phyloP scores from a whole-genome alignment of 352 stramenopile species.

The Pythium myriotylum region DNA sequence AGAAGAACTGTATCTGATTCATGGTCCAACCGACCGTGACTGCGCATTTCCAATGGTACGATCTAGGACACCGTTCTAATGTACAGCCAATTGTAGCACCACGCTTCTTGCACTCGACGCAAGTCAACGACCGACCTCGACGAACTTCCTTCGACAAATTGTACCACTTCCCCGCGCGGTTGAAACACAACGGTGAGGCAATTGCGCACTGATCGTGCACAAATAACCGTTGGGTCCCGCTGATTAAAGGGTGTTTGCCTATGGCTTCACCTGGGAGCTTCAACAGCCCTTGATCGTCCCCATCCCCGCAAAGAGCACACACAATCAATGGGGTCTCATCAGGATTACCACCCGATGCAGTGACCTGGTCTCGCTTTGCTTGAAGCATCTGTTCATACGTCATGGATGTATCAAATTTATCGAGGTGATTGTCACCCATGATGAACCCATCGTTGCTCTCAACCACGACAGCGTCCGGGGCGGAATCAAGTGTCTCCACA shows the following conservation, averaged over 20 bases:
- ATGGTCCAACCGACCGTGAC: conserved; percentile 69
- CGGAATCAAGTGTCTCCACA: conserved; percentile 27
- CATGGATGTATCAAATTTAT: conserved; percentile 72
- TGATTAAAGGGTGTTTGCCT: conserved; percentile 72
- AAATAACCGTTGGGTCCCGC: conserved; percentile 70
- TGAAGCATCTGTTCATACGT: conserved; percentile 73
- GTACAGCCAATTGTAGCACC: conserved; percentile 83
- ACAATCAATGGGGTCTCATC: conserved; percentile 49
- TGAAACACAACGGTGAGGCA: conserved; percentile 82
- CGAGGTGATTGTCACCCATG: conserved; percentile 79
- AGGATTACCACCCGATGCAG: conserved; percentile 27
- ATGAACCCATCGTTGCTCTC: conserved; percentile 85
- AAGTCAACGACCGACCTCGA: conserved; percentile 65
- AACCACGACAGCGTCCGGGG: conserved; percentile 55
- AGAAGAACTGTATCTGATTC: conserved; percentile 86
- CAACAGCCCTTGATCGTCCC: conserved; percentile 69
- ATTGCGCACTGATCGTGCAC: conserved; percentile 88
- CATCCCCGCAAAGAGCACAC: conserved; percentile 79
- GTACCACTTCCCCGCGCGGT: conserved; percentile 76
- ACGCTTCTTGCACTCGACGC: conserved; percentile 67
- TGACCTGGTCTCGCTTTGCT: conserved; percentile 45
- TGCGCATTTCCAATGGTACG: conserved; percentile 86
- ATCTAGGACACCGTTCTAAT: conserved; percentile 57
- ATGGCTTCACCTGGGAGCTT: conserved; percentile 80
- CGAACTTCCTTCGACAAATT: conserved; percentile 86